Evolutionary conservation across 108 stramenopile species (phyloP).

Genomic region (Skeletonema costatum): DNA sequence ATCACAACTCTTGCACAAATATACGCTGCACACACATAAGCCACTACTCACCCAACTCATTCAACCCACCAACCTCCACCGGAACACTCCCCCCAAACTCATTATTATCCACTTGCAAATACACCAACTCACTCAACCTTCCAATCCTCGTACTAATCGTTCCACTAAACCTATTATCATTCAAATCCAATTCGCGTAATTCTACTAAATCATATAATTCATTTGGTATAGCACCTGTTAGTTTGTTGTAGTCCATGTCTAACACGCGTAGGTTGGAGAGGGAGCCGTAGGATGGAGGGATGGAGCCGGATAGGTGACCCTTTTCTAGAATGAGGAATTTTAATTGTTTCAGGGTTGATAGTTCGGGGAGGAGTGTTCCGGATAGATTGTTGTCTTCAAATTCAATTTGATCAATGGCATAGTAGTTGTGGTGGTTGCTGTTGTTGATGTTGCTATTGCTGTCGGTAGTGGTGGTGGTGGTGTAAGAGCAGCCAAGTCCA

Average conservation of each 20-base stretch:
- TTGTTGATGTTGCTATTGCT: neutral
- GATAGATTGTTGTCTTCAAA: conserved; percentile 63
- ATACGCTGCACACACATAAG: too few species aligned
- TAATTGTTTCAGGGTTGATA: conserved; percentile 43
- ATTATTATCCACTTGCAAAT: conserved; percentile 74
- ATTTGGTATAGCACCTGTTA: conserved; percentile 56
- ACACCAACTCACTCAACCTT: conserved; percentile 41
- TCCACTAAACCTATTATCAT: conserved; percentile 69
- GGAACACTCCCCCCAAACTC: conserved; percentile 63
- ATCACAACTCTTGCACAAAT: too few species aligned
- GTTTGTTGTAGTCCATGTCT: conserved; percentile 69
- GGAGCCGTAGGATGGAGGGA: conserved; percentile 49
- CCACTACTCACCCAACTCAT: neutral
- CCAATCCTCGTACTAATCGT: conserved; percentile 59
- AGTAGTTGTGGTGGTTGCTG: neutral
- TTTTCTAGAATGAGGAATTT: conserved; percentile 57
- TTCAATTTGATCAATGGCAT: conserved; percentile 4
- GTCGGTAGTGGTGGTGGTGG: neutral
- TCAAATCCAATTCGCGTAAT: conserved; percentile 69
- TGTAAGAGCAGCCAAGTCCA: neutral
- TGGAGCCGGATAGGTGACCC: conserved; percentile 59
- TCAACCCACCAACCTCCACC: conserved; percentile 29
- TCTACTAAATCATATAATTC: conserved; percentile 42
- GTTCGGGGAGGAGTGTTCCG: conserved; percentile 63
- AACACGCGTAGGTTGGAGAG: conserved; percentile 33